Evolutionary conservation across 208 protist genomes (phyloP).

Genomic region (Acanthamoeba castellanii): DNA sequence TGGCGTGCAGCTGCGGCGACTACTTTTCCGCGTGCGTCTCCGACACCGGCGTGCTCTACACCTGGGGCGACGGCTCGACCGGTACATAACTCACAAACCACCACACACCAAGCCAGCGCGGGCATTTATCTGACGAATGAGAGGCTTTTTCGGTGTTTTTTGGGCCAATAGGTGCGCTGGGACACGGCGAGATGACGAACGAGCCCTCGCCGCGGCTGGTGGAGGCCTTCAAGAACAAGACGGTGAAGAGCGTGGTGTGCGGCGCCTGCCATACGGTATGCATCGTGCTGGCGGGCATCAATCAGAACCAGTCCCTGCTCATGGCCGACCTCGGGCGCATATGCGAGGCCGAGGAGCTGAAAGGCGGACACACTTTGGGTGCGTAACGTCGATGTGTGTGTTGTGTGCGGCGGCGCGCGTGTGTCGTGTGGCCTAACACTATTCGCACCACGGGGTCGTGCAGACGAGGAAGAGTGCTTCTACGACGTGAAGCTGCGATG

Average conservation of each 20-base stretch:
- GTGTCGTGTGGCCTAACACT: background rate
- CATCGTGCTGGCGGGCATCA: slow-evolving; percentile 42
- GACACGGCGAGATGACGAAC: background rate
- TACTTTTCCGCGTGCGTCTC: slow-evolving; percentile 42
- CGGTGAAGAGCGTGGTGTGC: slow-evolving; percentile 36
- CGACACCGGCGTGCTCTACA: slow-evolving; percentile 56
- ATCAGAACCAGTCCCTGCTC: slow-evolving; percentile 30
- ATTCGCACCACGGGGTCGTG: background rate
- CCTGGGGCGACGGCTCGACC: slow-evolving; percentile 1
- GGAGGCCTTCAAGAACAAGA: slow-evolving; percentile 42
- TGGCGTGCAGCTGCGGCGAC: slow-evolving; percentile 1
- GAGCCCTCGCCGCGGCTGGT: slow-evolving; percentile 22
- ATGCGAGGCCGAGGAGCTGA: background rate
- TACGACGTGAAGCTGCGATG: slow-evolving; percentile 9
- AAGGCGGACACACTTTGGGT: background rate
- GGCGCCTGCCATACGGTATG: background rate
- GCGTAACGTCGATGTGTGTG: background rate
- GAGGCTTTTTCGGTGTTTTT: no score
- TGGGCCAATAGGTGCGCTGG: slow-evolving; percentile 29
- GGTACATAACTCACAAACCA: background rate
- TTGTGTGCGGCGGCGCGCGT: no score
- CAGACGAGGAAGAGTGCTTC: slow-evolving; percentile 36
- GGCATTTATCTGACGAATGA: no score
- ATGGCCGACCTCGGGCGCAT: slow-evolving; percentile 43
- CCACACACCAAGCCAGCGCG: background rate